phyloP scores from a whole-genome alignment of 2,329 filamentous ascomycete genomes.

The Neopestalotiopsis clavispora region DNA sequence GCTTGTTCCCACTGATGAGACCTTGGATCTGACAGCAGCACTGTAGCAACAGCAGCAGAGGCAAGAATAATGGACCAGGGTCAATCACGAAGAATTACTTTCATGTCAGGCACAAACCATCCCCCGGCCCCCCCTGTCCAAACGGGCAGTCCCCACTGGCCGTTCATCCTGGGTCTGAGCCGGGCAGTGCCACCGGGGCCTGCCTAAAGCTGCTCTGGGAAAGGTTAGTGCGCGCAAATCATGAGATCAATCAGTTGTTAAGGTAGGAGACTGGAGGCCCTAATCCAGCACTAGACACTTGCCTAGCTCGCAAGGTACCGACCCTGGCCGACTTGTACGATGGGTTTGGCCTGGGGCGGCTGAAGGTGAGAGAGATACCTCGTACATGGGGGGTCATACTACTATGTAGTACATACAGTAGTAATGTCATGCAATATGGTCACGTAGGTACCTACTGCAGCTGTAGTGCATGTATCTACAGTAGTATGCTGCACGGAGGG shows the following conservation, averaged over 20 bases:
- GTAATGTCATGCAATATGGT: neutral
- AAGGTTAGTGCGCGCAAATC: conserved; percentile 9
- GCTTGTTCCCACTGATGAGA: neutral
- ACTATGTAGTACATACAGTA: neutral
- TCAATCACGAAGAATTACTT: conserved; percentile 9
- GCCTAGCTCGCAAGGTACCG: neutral
- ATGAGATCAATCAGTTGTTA: conserved; percentile 4
- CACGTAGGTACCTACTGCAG: too few species aligned
- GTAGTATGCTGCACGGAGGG: neutral
- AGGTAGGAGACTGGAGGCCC: neutral
- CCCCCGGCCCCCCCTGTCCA: neutral
- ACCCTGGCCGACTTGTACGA: too few species aligned
- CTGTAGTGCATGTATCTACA: neutral
- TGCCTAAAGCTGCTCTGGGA: conserved; percentile 6
- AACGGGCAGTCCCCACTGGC: neutral
- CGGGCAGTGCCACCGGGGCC: conserved; percentile 10
- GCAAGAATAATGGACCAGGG: neutral
- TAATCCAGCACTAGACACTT: neutral
- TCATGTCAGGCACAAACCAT: conserved; percentile 9
- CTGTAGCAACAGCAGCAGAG: neutral
- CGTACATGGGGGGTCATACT: neutral
- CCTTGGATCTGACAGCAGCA: neutral
- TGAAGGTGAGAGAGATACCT: neutral
- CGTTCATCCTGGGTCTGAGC: neutral
- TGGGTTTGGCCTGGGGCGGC: neutral